phyloP scores from a whole-genome alignment of 305 asterid genomes.

The Ilex paraguariensis region DNA sequence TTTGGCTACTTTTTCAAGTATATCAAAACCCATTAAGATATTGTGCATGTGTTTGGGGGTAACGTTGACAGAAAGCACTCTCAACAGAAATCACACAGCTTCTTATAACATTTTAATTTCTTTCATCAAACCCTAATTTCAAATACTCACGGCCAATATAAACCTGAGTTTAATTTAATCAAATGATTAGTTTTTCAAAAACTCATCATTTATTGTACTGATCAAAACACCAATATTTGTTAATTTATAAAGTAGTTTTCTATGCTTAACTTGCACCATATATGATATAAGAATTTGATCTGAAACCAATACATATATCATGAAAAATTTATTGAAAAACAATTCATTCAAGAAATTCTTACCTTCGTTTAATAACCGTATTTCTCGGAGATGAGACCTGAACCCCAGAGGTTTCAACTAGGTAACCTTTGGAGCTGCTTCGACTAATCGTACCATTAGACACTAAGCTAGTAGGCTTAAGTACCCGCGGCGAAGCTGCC shows the following conservation, averaged over 20 bases:
- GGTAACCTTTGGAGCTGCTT: slow-evolving; percentile 34
- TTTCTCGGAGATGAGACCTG: slow-evolving; percentile 97
- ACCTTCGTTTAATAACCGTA: slow-evolving; percentile 93
- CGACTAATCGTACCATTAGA: slow-evolving; percentile 29
- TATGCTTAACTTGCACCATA: slow-evolving; percentile 16
- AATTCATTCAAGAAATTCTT: slow-evolving; percentile 17
- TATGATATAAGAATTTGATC: slow-evolving; percentile 13
- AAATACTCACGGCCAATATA: slow-evolving; percentile 12
- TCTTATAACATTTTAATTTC: neutral
- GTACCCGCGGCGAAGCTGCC: slow-evolving; percentile 11
- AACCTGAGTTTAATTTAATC: neutral
- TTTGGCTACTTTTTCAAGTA: slow-evolving; percentile 12
- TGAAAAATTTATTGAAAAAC: neutral
- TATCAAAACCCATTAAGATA: slow-evolving; percentile 3
- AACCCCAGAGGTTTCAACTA: slow-evolving; percentile 43
- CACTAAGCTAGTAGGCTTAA: slow-evolving; percentile 12
- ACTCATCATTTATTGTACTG: neutral
- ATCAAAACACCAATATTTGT: neutral
- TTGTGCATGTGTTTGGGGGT: slow-evolving; percentile 1
- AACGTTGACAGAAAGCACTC: no score
- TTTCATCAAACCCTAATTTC: slow-evolving; percentile 21
- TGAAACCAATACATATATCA: slow-evolving; percentile 1
- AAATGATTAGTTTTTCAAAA: neutral
- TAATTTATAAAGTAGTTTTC: neutral
- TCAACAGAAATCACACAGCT: no score